These are phyloP conservation scores for Pharnaceum exiguum DNA, from an alignment of 148 eudicot genomes.

Conservation along the genomic window DNA sequence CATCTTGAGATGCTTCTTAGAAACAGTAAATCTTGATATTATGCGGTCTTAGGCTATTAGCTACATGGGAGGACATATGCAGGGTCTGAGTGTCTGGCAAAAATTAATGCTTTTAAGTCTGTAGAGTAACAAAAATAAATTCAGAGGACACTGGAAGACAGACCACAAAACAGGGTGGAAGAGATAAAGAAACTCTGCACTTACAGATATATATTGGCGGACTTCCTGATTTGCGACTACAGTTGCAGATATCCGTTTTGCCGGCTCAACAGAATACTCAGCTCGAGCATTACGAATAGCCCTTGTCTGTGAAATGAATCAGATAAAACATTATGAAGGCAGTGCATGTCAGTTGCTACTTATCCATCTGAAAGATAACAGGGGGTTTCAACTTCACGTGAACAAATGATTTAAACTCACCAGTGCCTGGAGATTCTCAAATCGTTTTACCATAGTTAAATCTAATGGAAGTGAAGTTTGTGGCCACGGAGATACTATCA, in stretches of 20 bases:
- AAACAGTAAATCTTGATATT: no score
- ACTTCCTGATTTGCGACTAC: conserved; percentile 88
- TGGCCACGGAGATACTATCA: conserved; percentile 89
- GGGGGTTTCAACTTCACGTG: not conserved
- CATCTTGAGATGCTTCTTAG: no score
- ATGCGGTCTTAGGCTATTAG: no score
- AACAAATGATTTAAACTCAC: conserved; percentile 32
- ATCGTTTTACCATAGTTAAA: conserved; percentile 56
- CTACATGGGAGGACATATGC: no score
- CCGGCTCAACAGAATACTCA: conserved; percentile 95
- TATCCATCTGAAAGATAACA: not conserved
- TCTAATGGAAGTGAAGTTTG: conserved; percentile 66
- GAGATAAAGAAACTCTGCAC: conserved; percentile 17
- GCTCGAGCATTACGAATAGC: conserved; percentile 96
- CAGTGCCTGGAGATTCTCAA: conserved; percentile 92
- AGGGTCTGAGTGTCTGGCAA: no score
- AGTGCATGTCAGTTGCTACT: not conserved
- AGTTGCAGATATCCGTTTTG: conserved; percentile 82
- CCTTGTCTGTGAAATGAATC: conserved; percentile 59
- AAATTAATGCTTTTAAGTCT: no score
- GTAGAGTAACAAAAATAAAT: not conserved
- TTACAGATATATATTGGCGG: conserved; percentile 78
- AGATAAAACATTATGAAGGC: conserved; percentile 2
- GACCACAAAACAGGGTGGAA: not conserved
- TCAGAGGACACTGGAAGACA: not conserved